phyloP scores from a whole-genome alignment of 2,329 filamentous ascomycete species.

The Cladosporium cucumerinum region DNA sequence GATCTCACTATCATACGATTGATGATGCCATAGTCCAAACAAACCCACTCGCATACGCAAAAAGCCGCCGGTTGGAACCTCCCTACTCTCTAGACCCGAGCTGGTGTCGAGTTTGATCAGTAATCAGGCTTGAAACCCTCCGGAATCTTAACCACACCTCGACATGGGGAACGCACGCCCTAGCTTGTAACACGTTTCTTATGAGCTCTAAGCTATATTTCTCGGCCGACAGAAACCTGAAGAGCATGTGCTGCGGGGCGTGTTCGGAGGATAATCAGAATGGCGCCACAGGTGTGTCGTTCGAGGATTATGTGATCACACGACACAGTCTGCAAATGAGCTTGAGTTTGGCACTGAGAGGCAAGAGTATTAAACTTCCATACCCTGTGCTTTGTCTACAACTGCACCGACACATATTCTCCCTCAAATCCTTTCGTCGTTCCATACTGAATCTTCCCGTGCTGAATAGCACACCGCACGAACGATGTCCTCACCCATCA shows the following conservation, averaged over 20 bases:
- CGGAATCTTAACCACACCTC: neutral
- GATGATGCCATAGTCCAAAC: neutral
- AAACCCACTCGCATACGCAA: neutral
- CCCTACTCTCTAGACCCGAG: neutral
- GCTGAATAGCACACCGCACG: neutral
- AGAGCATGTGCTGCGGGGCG: neutral
- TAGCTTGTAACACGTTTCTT: neutral
- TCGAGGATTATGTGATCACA: neutral
- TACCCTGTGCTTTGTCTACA: neutral
- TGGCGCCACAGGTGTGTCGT: neutral
- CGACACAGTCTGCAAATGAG: neutral
- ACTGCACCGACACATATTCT: neutral
- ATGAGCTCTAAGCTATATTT: neutral
- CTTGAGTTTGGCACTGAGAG: neutral
- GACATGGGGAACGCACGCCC: neutral
- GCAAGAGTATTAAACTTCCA: neutral
- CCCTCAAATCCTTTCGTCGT: neutral
- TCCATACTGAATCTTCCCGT: neutral
- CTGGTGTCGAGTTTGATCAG: neutral
- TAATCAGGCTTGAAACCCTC: neutral
- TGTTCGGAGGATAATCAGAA: neutral
- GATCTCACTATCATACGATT: neutral
- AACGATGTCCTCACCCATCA: slow-evolving; percentile 16
- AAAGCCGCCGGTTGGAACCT: neutral
- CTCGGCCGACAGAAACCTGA: neutral